phyloP scores from a whole-genome alignment of 257 asterid species.

The Oldenlandia corymbosa region DNA sequence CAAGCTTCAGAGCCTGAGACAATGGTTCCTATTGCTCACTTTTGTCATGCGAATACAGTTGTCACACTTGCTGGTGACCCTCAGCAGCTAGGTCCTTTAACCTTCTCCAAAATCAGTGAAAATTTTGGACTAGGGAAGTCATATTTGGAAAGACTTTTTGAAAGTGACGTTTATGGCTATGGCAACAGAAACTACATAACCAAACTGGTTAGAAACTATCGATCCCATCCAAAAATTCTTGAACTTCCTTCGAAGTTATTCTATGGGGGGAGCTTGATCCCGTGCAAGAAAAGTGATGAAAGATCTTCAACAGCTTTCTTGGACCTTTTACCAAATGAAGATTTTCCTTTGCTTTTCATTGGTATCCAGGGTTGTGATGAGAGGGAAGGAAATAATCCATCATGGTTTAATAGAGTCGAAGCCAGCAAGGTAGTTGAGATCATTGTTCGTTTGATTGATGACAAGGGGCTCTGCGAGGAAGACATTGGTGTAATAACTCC shows the following conservation, averaged over 20 bases:
- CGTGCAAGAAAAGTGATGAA: slow-evolving; percentile 50
- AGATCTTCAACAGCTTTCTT: slow-evolving; percentile 24
- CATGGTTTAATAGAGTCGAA: slow-evolving; percentile 92
- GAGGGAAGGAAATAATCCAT: slow-evolving; percentile 90
- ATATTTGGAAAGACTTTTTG: slow-evolving; percentile 70
- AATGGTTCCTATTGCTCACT: slow-evolving; percentile 79
- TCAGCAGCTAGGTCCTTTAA: slow-evolving; percentile 85
- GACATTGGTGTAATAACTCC: slow-evolving; percentile 94
- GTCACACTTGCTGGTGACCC: slow-evolving; percentile 95
- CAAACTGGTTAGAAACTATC: slow-evolving; percentile 62
- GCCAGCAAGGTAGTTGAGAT: slow-evolving; percentile 87
- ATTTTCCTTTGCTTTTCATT: slow-evolving; percentile 70
- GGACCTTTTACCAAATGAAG: slow-evolving; percentile 56
- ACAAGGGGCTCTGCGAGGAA: slow-evolving; percentile 52
- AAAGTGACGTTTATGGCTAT: slow-evolving; percentile 35
- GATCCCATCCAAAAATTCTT: slow-evolving; percentile 71
- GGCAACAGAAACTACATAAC: slow-evolving; percentile 46
- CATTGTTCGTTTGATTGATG: slow-evolving; percentile 32
- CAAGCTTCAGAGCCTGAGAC: slow-evolving; percentile 98
- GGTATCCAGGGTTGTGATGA: slow-evolving; percentile 93
- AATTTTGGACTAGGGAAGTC: slow-evolving; percentile 66
- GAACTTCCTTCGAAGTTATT: slow-evolving; percentile 71
- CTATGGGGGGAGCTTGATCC: slow-evolving; percentile 55
- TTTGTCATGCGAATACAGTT: slow-evolving; percentile 33
- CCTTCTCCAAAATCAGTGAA: slow-evolving; percentile 66